Conservation (phyloP, 2,329 filamentous ascomycete species). For the Sporothrix dimorphospora region DNA sequence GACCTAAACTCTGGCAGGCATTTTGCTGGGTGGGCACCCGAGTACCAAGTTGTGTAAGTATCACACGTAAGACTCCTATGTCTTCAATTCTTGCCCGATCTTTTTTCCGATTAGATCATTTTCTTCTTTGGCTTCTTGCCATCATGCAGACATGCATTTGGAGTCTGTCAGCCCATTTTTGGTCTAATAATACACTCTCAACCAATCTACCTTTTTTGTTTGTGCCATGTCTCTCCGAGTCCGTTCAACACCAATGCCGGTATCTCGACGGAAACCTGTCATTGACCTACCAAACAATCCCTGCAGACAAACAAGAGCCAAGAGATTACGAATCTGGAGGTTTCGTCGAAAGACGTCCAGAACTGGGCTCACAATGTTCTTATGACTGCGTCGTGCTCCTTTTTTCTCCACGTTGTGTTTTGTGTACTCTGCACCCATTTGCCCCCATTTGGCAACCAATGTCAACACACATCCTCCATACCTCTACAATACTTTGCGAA, state of each 20-base stretch:
- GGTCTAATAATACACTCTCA: not conserved
- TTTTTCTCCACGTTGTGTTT: not conserved
- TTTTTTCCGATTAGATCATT: not conserved
- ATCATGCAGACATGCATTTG: not conserved
- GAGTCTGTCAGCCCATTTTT: not conserved
- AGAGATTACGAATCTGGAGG: not conserved
- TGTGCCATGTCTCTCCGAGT: too few relatives aligned
- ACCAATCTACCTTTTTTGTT: not conserved
- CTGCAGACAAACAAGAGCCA: not conserved
- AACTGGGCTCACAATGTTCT: not conserved
- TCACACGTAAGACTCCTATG: not conserved
- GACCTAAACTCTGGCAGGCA: not conserved
- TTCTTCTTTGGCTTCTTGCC: not conserved
- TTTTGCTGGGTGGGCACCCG: not conserved
- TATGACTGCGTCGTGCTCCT: not conserved
- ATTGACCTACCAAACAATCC: not conserved
- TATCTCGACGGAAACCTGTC: not conserved
- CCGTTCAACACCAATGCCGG: not conserved
- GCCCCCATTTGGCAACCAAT: not conserved
- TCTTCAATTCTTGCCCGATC: not conserved
- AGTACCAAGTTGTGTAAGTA: not conserved
- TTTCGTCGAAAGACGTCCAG: not conserved
- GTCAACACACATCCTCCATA: not conserved
- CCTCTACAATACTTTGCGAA: not conserved
- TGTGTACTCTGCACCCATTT: not conserved